A percentile compares a stretch with the other conserved stretches of the same genome.
Conservation (phyloP, 2,329 filamentous ascomycete genomes). For the Scedosporium minutisporum region DNA sequence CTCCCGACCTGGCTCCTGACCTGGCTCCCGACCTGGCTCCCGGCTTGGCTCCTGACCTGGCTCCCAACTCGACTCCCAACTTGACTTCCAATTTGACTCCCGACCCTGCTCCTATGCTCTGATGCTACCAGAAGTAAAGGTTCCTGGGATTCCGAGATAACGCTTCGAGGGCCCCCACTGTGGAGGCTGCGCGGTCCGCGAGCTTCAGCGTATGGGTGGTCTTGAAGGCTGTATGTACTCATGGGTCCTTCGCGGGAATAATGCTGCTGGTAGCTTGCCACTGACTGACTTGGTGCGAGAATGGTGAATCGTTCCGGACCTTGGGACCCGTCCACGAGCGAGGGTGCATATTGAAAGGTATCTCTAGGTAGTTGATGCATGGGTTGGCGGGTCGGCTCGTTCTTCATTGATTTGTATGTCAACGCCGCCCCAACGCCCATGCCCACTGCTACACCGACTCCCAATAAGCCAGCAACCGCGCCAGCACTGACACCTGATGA, state of each 20-base stretch:
- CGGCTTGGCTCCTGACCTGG: not conserved
- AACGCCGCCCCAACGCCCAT: slow-evolving; percentile 9
- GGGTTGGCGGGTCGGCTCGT: not conserved
- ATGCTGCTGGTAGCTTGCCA: not conserved
- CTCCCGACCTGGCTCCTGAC: not conserved
- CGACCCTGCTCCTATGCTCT: not conserved
- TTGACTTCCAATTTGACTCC: not conserved
- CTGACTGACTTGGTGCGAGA: not conserved
- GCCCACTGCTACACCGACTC: slow-evolving; percentile 8
- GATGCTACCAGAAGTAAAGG: not conserved
- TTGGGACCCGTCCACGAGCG: not conserved
- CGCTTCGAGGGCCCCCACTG: not conserved
- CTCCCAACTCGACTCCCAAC: not conserved
- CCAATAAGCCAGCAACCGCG: slow-evolving; percentile 9
- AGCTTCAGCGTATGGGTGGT: not conserved
- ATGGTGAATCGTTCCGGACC: not conserved
- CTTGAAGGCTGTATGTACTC: not conserved
- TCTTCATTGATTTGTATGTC: slow-evolving; percentile 9
- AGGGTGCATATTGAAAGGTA: not conserved
- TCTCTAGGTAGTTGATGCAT: not conserved
- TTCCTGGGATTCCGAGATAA: not conserved
- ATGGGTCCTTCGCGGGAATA: not conserved
- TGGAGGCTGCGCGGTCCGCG: not conserved
- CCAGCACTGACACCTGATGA: not conserved
- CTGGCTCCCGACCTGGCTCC: not conserved